A percentile compares a stretch with the other conserved stretches of the same genome.
Conservation (phyloP, 164 flowering plant species). For the Houttuynia cordata region DNA sequence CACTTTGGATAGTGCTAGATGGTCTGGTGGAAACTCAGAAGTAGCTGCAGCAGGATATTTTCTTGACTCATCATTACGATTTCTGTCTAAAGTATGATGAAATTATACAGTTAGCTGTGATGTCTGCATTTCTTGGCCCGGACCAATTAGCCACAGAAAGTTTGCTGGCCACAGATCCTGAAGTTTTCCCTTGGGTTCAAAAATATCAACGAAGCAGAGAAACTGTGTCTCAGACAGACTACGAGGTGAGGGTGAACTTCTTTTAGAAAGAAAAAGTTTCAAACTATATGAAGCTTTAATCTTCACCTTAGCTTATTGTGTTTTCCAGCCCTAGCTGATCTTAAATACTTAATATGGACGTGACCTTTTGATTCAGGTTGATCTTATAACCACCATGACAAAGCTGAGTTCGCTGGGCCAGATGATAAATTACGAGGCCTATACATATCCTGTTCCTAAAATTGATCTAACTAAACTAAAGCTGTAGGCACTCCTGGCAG, state of each 20-base stretch:
- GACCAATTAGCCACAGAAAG: conserved; percentile 74
- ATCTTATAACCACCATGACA: conserved; percentile 77
- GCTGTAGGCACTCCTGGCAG: conserved; percentile 15
- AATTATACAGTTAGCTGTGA: conserved; percentile 65
- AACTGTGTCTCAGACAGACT: conserved; percentile 87
- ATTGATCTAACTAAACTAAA: conserved; percentile 75
- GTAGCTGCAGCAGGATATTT: neutral
- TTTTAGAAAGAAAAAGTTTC: too few species aligned
- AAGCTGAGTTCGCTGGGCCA: conserved; percentile 77
- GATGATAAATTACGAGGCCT: conserved; percentile 79
- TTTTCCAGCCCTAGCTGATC: neutral
- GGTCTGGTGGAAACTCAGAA: neutral
- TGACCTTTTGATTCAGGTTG: conserved; percentile 47
- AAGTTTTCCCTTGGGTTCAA: conserved; percentile 82
- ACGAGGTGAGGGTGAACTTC: conserved; percentile 38
- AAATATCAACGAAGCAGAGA: conserved; percentile 93
- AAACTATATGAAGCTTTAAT: too few species aligned
- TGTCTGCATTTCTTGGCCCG: conserved; percentile 95
- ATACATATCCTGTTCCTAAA: conserved; percentile 53
- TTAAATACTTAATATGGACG: neutral
- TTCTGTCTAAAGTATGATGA: neutral
- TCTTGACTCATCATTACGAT: neutral
- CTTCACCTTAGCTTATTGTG: neutral
- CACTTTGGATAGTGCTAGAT: neutral
- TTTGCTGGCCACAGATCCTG: conserved; percentile 57